These are phyloP conservation scores for Wallacemonas rigidus DNA, from an alignment of 208 protist species.

Conservation along the genomic window DNA sequence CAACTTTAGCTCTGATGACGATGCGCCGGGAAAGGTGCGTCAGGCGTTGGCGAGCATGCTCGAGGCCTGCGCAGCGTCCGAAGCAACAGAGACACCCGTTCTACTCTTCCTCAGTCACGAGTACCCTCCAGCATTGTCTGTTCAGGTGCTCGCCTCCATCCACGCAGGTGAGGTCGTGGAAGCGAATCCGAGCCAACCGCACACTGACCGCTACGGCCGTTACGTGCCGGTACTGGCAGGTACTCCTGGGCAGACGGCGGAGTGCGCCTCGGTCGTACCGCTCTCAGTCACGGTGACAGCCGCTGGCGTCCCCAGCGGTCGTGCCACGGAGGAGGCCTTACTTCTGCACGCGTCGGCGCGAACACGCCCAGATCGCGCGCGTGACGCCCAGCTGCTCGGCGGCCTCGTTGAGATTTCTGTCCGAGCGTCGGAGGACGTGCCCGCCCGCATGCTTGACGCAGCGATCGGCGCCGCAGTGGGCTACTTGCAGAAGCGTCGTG, in stretches of 20 bases:
- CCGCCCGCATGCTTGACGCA: neutral
- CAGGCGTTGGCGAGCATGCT: neutral
- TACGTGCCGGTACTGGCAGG: constrained; percentile 7
- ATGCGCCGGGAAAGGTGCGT: constrained; percentile 5
- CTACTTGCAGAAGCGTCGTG: constrained; percentile 13
- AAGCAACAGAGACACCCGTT: neutral
- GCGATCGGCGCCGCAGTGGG: constrained; percentile 2
- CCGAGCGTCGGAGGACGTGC: neutral
- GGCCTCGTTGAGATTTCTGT: constrained; percentile 19
- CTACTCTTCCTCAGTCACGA: constrained; percentile 8
- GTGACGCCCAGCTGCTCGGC: constrained; percentile 2
- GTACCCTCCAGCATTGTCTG: neutral
- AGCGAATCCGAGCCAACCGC: no score
- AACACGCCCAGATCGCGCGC: constrained; percentile 1
- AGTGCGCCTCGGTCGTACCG: constrained; percentile 13
- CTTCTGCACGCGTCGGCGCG: constrained; percentile 4
- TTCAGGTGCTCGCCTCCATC: constrained; percentile 6
- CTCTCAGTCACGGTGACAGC: neutral
- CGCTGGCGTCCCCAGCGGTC: neutral
- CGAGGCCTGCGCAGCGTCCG: neutral
- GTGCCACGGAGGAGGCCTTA: constrained; percentile 1
- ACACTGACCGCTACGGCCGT: neutral
- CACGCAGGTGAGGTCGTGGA: neutral
- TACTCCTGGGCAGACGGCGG: constrained; percentile 1
- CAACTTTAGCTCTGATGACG: neutral